A percentile compares a stretch with the other conserved stretches of the same genome.
Evolutionary conservation across 2,329 filamentous ascomycete genomes (phyloP).

Genomic region (Pseudocercospora fuligena): DNA sequence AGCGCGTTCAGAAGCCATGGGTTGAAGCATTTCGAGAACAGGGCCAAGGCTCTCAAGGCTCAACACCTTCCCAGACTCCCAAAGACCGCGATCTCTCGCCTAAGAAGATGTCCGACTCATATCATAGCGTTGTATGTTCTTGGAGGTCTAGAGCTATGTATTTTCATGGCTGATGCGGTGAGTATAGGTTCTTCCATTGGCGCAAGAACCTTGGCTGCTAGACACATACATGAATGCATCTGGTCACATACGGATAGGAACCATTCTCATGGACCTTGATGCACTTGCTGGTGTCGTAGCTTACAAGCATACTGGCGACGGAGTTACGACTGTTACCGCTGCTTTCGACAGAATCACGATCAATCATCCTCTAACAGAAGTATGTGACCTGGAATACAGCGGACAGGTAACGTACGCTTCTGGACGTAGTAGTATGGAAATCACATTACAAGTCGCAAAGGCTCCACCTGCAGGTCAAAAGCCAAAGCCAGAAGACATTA

Average conservation of each 20-base stretch:
- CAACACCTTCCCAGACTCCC: conserved; percentile 43
- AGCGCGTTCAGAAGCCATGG: conserved; percentile 69
- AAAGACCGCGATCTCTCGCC: conserved; percentile 63
- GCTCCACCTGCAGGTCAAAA: conserved; percentile 64
- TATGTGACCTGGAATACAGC: conserved; percentile 77
- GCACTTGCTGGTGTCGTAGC: conserved; percentile 77
- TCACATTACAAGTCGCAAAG: conserved; percentile 74
- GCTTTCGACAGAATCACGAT: conserved; percentile 69
- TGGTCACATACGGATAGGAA: conserved; percentile 74
- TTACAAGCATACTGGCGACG: conserved; percentile 71
- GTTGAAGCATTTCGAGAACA: conserved; percentile 66
- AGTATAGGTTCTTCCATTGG: conserved; percentile 67
- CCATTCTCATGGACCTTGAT: conserved; percentile 80
- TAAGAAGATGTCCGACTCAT: conserved; percentile 73
- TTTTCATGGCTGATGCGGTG: conserved; percentile 38
- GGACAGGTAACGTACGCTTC: conserved; percentile 73
- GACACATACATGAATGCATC: conserved; percentile 79
- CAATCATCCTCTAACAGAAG: conserved; percentile 73
- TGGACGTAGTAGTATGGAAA: conserved; percentile 73
- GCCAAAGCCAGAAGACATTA: conserved; percentile 62
- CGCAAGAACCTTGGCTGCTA: conserved; percentile 75
- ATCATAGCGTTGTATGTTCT: conserved; percentile 65
- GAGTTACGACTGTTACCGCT: conserved; percentile 67
- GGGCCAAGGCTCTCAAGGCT: conserved; percentile 41
- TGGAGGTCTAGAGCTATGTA: conserved; percentile 1